phyloP scores from a whole-genome alignment of 495 filamentous ascomycete species.

The Aspergillus olivimuriae region DNA sequence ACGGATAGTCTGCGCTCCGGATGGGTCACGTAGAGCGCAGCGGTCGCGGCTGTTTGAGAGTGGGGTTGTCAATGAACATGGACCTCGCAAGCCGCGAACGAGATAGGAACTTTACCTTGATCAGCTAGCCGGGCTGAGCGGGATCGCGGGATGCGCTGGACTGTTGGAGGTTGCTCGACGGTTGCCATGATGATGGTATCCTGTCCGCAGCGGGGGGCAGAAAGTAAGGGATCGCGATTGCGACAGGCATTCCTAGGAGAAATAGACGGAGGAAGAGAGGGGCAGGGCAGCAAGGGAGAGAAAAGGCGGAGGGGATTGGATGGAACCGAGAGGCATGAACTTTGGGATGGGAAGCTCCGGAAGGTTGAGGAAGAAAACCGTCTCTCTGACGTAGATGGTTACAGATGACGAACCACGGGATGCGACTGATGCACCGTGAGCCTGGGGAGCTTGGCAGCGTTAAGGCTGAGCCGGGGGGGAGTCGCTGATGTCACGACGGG shows the following conservation, averaged over 20 bases:
- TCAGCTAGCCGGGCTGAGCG: slow-evolving; percentile 32
- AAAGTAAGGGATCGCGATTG: slow-evolving; percentile 3
- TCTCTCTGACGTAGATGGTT: slow-evolving; percentile 21
- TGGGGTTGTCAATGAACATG: not conserved
- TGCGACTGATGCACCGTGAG: slow-evolving; percentile 2
- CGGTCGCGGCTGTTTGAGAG: slow-evolving; percentile 38
- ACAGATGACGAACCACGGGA: slow-evolving; percentile 14
- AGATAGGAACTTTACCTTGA: slow-evolving; percentile 28
- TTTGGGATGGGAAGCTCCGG: slow-evolving; percentile 22
- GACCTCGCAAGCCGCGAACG: not conserved
- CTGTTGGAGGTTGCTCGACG: slow-evolving; percentile 14
- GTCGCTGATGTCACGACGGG: slow-evolving; percentile 19
- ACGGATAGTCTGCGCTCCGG: slow-evolving; percentile 33
- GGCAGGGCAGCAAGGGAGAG: slow-evolving; percentile 4
- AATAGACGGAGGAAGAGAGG: slow-evolving; percentile 1
- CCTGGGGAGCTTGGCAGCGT: not conserved
- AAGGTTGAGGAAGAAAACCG: slow-evolving; percentile 20
- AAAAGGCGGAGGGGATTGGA: slow-evolving; percentile 6
- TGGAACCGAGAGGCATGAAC: slow-evolving; percentile 1
- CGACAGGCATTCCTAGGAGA: slow-evolving; percentile 13
- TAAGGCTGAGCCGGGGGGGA: slow-evolving; percentile 1
- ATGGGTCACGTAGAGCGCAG: slow-evolving; percentile 46
- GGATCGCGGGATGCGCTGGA: slow-evolving; percentile 15
- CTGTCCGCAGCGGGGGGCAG: slow-evolving; percentile 4
- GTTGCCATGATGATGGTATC: slow-evolving; percentile 27